Evolutionary conservation across 257 asterid species (phyloP), one percentile per base, ranked within the genome.

Genomic region (Hygrophila difformis): DNA sequence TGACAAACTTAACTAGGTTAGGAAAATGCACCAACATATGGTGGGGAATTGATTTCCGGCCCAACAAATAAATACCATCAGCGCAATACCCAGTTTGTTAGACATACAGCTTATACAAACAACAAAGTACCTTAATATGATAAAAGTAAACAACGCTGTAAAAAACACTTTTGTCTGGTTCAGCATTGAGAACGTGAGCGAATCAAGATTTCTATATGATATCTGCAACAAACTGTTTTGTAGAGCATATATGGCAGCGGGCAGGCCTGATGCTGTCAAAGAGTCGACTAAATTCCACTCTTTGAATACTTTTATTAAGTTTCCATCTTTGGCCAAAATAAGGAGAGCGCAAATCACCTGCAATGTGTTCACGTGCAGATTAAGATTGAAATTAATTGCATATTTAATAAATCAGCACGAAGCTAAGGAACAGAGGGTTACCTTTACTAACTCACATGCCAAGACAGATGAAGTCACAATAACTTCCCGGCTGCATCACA

Each of bases 191-290:
- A 91, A 91, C 1, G 99, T 91, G 63, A 91, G 96, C 1, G 96
- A 91, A 72, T 91, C 99, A 57, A 91, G 96, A 58, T 86, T 86
- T 53, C 58, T 77, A 62, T 86, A 91, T 2, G 99, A 68, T 50
- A 86, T 86, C 79, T 86, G 99, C 69, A 91, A 68, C 81, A 91
- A 76, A 78, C 93, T 91, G 61, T 85, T 91, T 61, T 91, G 98
- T 33, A 91, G 77, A 21, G 99, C 96, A 56, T 91, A 91, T 50
- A 82, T 91, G 53, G 94, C 94, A 35, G 99, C 96, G 21, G 96
- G 99, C 33, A 91, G 72, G 40, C 95, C 96, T 43, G 99, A 91
- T 63, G 95, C 99, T 45, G 93, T 86, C 72, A 86, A 65, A 39
- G 93, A 82, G 59, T 81, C 87, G 55, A 80, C 42, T 67, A 91